Evolutionary conservation across 805 yeast genomes (phyloP), one percentile per base, ranked within the genome.

Genomic region (Ogataea paradorogensis): DNA sequence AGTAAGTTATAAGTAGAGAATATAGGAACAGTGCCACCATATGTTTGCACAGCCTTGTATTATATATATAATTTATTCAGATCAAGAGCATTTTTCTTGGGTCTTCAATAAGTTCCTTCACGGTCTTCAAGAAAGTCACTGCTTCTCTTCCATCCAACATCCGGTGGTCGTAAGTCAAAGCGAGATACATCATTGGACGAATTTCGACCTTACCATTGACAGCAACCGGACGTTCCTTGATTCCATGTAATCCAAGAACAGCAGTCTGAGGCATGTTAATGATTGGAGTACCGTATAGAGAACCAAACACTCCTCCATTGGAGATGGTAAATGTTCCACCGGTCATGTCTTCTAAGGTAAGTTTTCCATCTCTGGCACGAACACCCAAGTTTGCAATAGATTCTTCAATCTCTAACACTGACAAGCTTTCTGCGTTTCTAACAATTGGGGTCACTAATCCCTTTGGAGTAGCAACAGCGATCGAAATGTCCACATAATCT

Each of bases 311-410:
- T 68, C 99, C 99, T 66, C 99, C 99, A 73, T 93, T 93, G 40
- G 98, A 93, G 59, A 93, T 93, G 60, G 99, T 93, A 76, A 93
- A 90, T 45, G 98, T 90, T 67, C 99, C 99, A 66, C 99, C 99
- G 46, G 96, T 78, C 98, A 93, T 91, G 68, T 93, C 99, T 74
- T 93, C 99, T 51, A 93, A 70, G 40, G 97, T 87, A 62, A 93
- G 78, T 72, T 93, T 90, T 61, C 93, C 93, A 64, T 91, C 98
- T 69, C 98, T 86, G 48, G 99, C 99, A 73, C 88, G 91, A 62
- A 71, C 73, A 69, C 97, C 93, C 58, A 93, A 74, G 54, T 70
- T 68, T 41, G 79, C 63, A 52, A 93, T 91, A 67, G 87, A 96
- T 56, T 81, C 67, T 71, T 93, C 99, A 51, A 93, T 82, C 50